Conservation (phyloP, 148 eudicot genomes). For the Polygonum maritimum region DNA sequence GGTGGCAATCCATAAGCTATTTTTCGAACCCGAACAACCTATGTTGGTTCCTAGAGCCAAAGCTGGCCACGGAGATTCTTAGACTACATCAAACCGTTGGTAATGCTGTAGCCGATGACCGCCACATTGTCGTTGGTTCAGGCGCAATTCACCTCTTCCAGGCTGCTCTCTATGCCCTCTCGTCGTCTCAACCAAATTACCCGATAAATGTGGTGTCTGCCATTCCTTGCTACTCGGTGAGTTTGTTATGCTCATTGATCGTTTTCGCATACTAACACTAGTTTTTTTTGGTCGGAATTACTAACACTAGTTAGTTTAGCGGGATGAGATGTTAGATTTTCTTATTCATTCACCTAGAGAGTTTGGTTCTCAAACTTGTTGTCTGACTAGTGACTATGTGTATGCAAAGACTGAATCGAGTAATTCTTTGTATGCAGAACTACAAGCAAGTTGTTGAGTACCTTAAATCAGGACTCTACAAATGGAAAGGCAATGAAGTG, state of each 20-base stretch:
- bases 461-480: conserved; percentile 72
- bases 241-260: conserved; percentile 1
- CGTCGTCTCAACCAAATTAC: conserved; percentile 18
- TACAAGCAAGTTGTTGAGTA: conserved; percentile 70
- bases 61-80: conserved; percentile 43
- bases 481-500: conserved; percentile 79
- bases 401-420: no score
- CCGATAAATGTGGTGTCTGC: conserved; percentile 85
- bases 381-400: no score
- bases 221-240: conserved; percentile 82
- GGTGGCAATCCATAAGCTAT: conserved; percentile 80
- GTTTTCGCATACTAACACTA: no score
- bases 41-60: conserved; percentile 86
- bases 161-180: conserved; percentile 78
- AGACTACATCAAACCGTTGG: conserved; percentile 71
- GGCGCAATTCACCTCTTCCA: conserved; percentile 86
- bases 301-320: no score
- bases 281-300: no score
- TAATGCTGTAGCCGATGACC: conserved; percentile 61
- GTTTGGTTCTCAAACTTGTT: no score
- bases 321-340: no score
- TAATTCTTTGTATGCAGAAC: conserved; percentile 52
- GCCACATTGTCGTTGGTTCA: conserved; percentile 79
- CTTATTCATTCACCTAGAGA: no score
- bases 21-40: conserved; percentile 57